Percentiles rank a stretch among this genome's conserved stretches.
Conservation (phyloP, 495 filamentous ascomycete genomes). For the Penicillium bialowiezense region DNA sequence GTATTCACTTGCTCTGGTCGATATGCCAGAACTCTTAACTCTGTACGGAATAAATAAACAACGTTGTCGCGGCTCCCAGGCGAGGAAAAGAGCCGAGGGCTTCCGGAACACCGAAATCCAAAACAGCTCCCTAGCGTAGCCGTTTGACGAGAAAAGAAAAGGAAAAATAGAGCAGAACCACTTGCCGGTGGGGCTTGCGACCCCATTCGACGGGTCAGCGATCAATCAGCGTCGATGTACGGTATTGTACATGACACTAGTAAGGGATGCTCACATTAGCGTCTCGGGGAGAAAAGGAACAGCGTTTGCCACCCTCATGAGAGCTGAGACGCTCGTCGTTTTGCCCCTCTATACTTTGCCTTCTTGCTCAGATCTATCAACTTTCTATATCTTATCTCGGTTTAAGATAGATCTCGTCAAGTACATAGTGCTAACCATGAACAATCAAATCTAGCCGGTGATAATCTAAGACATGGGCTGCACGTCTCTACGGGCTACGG, state of each 20-base stretch:
- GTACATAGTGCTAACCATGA: too few species aligned
- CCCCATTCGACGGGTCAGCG: constrained; percentile 13
- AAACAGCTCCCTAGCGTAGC: constrained; percentile 39
- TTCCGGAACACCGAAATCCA: constrained; percentile 26
- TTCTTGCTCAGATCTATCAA: constrained; percentile 1
- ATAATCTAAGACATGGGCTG: too few species aligned
- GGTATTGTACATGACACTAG: constrained; percentile 11
- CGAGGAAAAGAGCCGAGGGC: constrained; percentile 8
- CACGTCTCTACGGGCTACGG: too few species aligned
- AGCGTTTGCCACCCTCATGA: constrained; percentile 21
- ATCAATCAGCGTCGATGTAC: constrained; percentile 6
- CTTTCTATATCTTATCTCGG: neutral
- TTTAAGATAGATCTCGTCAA: neutral
- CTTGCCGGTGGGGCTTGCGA: constrained; percentile 10
- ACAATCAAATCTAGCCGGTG: too few species aligned
- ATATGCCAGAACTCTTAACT: neutral
- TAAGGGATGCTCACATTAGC: constrained; percentile 24
- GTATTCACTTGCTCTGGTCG: too few species aligned
- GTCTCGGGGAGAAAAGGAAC: constrained; percentile 18
- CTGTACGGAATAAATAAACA: constrained; percentile 9
- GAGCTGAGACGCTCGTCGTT: constrained; percentile 4
- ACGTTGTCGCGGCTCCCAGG: too few species aligned
- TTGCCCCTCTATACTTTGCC: neutral
- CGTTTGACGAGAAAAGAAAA: constrained; percentile 29
- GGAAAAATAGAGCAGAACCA: neutral